Evolutionary conservation across 768 basidiomycete species (phyloP).

Genomic region (Mycena leptocephala): DNA sequence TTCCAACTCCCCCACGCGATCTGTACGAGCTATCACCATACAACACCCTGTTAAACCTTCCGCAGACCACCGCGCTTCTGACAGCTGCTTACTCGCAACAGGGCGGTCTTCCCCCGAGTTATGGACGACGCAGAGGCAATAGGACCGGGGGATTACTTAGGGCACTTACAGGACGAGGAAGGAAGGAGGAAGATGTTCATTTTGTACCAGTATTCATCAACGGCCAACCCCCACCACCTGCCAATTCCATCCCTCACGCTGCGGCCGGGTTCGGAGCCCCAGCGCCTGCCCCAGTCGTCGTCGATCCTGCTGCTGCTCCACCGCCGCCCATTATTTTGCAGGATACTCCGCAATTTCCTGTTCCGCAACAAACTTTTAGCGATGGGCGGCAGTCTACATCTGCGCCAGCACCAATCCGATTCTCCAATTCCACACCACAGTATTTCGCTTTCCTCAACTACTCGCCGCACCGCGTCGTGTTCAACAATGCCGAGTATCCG

Average conservation of each 20-base stretch:
- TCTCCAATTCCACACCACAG: slow-evolving; percentile 33
- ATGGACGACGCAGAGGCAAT: slow-evolving; percentile 27
- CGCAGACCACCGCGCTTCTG: slow-evolving; percentile 59
- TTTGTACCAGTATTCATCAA: slow-evolving; percentile 39
- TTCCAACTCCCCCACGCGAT: slow-evolving; percentile 76
- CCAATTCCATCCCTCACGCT: not conserved
- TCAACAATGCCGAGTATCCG: slow-evolving; percentile 70
- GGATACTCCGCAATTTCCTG: slow-evolving; percentile 10
- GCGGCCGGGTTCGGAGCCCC: slow-evolving; percentile 7
- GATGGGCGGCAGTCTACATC: slow-evolving; percentile 8
- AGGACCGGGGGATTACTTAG: slow-evolving; percentile 29
- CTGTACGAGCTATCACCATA: slow-evolving; percentile 74
- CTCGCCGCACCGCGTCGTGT: slow-evolving; percentile 75
- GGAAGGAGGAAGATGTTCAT: slow-evolving; percentile 32
- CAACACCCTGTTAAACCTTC: slow-evolving; percentile 68
- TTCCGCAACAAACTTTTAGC: not conserved
- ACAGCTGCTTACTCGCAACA: slow-evolving; percentile 48
- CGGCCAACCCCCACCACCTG: slow-evolving; percentile 16
- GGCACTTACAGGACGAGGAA: slow-evolving; percentile 30
- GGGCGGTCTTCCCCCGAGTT: slow-evolving; percentile 21
- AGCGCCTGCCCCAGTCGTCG: slow-evolving; percentile 18
- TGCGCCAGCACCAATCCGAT: slow-evolving; percentile 20
- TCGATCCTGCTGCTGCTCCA: not conserved
- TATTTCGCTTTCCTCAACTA: slow-evolving; percentile 74
- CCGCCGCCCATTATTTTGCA: slow-evolving; percentile 3